Evolutionary conservation across 2,329 filamentous ascomycete genomes (phyloP).

Genomic region (Microascus cirrosus): DNA sequence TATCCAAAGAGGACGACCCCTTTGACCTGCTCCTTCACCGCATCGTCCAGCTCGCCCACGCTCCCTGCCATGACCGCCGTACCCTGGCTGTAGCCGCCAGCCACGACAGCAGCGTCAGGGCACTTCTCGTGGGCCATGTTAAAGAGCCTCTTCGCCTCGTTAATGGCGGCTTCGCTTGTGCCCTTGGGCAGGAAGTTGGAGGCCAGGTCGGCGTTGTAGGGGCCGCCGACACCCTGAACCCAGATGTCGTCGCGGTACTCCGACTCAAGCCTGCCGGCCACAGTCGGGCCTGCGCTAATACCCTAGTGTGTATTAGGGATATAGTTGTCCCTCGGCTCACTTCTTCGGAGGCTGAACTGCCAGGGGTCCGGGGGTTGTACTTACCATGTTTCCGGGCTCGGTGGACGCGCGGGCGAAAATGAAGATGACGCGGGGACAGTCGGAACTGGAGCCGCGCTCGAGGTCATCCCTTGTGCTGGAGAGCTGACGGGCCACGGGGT

Average conservation of each 20-base stretch:
- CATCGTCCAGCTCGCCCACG: slow-evolving; percentile 19
- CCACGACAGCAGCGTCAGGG: slow-evolving; percentile 17
- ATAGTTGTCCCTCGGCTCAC: too few relatives aligned
- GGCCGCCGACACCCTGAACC: slow-evolving; percentile 4
- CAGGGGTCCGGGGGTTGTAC: neutral
- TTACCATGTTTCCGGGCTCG: slow-evolving; percentile 2
- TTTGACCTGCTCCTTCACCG: slow-evolving; percentile 21
- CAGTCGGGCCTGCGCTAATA: neutral
- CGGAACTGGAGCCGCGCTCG: neutral
- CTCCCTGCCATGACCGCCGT: slow-evolving; percentile 28
- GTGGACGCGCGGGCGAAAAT: slow-evolving; percentile 1
- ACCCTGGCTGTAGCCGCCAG: slow-evolving; percentile 22
- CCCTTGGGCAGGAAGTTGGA: slow-evolving; percentile 15
- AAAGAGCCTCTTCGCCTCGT: slow-evolving; percentile 16
- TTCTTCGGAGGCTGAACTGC: too few relatives aligned
- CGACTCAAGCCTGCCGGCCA: neutral
- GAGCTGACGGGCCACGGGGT: slow-evolving; percentile 5
- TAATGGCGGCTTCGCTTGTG: slow-evolving; percentile 14
- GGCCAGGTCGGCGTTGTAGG: slow-evolving; percentile 15
- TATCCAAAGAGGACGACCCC: slow-evolving; percentile 26
- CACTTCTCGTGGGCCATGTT: slow-evolving; percentile 15
- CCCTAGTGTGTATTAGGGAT: slow-evolving; percentile 10
- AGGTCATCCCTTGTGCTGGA: neutral
- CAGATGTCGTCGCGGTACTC: slow-evolving; percentile 2
- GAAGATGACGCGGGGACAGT: slow-evolving; percentile 1